phyloP scores from a whole-genome alignment of 1,284 basidiomycete genomes.

The Thecaphora thlaspeos region DNA sequence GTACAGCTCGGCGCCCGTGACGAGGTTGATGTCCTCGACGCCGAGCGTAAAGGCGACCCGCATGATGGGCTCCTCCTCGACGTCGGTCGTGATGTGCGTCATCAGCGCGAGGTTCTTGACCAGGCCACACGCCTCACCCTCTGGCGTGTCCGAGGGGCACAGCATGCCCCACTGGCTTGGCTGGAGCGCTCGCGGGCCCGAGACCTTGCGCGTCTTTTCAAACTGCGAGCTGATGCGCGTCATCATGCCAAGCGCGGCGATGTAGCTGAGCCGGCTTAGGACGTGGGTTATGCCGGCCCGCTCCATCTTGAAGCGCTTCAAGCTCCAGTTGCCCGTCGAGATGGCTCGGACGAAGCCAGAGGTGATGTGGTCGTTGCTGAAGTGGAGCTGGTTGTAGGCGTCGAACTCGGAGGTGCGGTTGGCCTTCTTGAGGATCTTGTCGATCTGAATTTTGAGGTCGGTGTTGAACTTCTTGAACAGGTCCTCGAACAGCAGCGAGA shows the following conservation, averaged over 20 bases:
- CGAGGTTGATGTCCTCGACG: constrained; percentile 89
- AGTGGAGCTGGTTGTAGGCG: constrained; percentile 88
- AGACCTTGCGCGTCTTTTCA: constrained; percentile 98
- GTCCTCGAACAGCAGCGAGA: constrained; percentile 93
- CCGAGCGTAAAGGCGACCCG: constrained; percentile 89
- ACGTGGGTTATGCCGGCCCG: constrained; percentile 99
- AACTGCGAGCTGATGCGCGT: constrained; percentile 98
- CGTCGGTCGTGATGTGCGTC: constrained; percentile 99
- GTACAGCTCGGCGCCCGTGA: constrained; percentile 95
- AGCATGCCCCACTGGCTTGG: constrained; percentile 99
- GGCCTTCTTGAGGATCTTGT: constrained; percentile 96
- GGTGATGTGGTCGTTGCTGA: constrained; percentile 83
- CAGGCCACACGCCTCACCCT: constrained; percentile 97
- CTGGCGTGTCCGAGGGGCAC: constrained; percentile 96
- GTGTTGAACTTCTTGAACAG: constrained; percentile 98
- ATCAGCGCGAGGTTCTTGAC: constrained; percentile 99
- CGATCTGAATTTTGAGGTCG: constrained; percentile 92
- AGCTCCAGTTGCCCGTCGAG: constrained; percentile 97
- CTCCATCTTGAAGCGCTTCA: constrained; percentile 99
- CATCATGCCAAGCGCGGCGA: constrained; percentile 99
- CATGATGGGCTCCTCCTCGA: constrained; percentile 91
- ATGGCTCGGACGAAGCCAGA: constrained; percentile 96
- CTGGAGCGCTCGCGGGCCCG: constrained; percentile 93
- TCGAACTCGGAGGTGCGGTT: constrained; percentile 94
- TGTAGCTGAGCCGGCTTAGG: constrained; percentile 89